Conservation (phyloP, 164 flowering plant species). For the Amborella trichopoda region DNA sequence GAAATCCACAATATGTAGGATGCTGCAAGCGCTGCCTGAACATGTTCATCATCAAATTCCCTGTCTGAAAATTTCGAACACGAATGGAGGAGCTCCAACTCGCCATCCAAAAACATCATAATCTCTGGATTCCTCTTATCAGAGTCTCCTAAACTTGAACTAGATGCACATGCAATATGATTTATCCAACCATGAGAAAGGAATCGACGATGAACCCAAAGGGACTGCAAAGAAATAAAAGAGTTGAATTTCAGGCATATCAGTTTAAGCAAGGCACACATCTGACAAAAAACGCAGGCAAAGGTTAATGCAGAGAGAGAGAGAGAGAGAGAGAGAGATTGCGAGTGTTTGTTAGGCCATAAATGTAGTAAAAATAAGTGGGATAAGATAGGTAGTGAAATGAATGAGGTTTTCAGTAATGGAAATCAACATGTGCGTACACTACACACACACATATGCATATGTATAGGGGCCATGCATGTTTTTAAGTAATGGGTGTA, state of each 20-base stretch:
- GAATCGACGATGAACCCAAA: constrained; percentile 95
- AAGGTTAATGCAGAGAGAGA: neutral
- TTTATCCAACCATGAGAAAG: constrained; percentile 50
- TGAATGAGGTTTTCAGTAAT: no score
- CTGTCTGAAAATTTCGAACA: constrained; percentile 29
- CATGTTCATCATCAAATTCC: constrained; percentile 52
- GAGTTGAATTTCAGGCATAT: neutral
- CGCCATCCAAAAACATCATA: constrained; percentile 31
- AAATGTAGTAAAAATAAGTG: neutral
- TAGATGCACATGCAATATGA: constrained; percentile 18
- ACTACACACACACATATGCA: no score
- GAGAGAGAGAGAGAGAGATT: neutral
- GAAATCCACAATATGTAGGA: constrained; percentile 59
- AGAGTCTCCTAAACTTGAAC: constrained; percentile 3
- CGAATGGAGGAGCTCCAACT: constrained; percentile 33
- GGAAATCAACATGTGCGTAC: no score
- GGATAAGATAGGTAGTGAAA: neutral
- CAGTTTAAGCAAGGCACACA: neutral
- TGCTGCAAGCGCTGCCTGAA: constrained; percentile 50
- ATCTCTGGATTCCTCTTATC: constrained; percentile 3
- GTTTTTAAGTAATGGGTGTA: no score
- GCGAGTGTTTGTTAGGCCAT: neutral
- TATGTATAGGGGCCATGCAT: no score
- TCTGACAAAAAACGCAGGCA: neutral
- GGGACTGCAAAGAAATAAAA: constrained; percentile 43